Evolutionary conservation across 257 asterid species (phyloP), one percentile per base, ranked within the genome.

Genomic region (Nicotiana obtusifolia): DNA sequence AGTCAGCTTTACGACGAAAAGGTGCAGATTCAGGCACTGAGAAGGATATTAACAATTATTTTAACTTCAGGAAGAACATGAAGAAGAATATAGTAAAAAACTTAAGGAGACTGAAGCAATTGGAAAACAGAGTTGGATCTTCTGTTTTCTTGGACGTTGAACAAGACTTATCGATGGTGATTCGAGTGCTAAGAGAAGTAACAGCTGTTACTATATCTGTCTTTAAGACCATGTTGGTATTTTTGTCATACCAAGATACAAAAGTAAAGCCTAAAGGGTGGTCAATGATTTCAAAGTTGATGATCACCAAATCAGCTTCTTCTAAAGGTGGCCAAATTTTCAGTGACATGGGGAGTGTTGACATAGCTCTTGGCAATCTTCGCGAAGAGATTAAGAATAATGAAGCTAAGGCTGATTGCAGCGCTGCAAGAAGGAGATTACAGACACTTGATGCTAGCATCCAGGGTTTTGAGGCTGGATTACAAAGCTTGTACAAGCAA

Each of bases 1-100:
- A 95, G 79, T 95, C 98, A 5, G 90, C 97, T 0, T 33, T 95
- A 13, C 80, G 97, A 8, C 87, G 97, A 22, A 95, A 90, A 86
- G 89, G 91, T 14, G 86, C 81, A 1, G 89, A 86, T 65, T 79
- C 91, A 28, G 67, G 83, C 84, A 73, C 87, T 26, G 91, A 83
- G 10, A 71, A 56, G 16, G 92, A 87, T 7, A 33, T 92, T 6
- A 71, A 37, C 7, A 61, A 90, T 2, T 94, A 88, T 79, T 47
- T 86, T 10, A 37, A 37, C 85, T 75, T 73, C 20, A 86, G 93
- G 67, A 92, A 90, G 89, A 86, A 87, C 87, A 81, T 83, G 87
- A 90, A 85, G 84, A 91, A 91, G 19, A 87, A 86, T 37, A 80
- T 87, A 13, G 81, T 87, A 47, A 92, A 85, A 69, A 56, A 80